phyloP scores from a whole-genome alignment of 768 basidiomycete genomes.

The Kwoniella dejecticola region DNA sequence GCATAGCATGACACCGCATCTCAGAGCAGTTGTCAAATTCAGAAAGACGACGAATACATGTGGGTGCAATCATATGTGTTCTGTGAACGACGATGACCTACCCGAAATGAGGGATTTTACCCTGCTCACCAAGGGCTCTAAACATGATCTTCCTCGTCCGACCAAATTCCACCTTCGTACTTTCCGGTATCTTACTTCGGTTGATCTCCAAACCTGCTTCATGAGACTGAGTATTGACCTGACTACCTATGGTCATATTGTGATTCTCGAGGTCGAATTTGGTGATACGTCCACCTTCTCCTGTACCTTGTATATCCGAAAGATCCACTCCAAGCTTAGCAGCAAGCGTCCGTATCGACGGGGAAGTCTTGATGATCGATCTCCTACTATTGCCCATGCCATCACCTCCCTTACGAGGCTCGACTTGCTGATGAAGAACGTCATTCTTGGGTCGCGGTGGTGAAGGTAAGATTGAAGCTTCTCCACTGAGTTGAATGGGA shows the following conservation, averaged over 20 bases:
- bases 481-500: slow-evolving; percentile 31
- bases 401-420: background rate
- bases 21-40: too few relatives aligned
- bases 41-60: too few relatives aligned
- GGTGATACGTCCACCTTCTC: slow-evolving; percentile 38
- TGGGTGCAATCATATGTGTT: background rate
- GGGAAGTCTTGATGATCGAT: slow-evolving; percentile 34
- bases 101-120: slow-evolving; percentile 50
- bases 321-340: slow-evolving; percentile 35
- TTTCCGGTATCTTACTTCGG: slow-evolving; percentile 17
- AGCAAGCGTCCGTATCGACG: slow-evolving; percentile 46
- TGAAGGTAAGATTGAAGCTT: slow-evolving; percentile 41
- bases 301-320: slow-evolving; percentile 25
- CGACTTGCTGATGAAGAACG: background rate
- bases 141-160: slow-evolving; percentile 50
- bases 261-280: slow-evolving; percentile 34
- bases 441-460: slow-evolving; percentile 3
- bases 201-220: background rate
- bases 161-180: slow-evolving; percentile 44
- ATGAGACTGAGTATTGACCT: background rate
- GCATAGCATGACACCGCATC: too few relatives aligned
- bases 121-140: slow-evolving; percentile 38
- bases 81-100: slow-evolving; percentile 15
- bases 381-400: background rate
- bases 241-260: background rate